A percentile compares a stretch with the other conserved stretches of the same genome.
phyloP scores from a whole-genome alignment of 805 yeast genomes.

The Metschnikowia sp. region DNA sequence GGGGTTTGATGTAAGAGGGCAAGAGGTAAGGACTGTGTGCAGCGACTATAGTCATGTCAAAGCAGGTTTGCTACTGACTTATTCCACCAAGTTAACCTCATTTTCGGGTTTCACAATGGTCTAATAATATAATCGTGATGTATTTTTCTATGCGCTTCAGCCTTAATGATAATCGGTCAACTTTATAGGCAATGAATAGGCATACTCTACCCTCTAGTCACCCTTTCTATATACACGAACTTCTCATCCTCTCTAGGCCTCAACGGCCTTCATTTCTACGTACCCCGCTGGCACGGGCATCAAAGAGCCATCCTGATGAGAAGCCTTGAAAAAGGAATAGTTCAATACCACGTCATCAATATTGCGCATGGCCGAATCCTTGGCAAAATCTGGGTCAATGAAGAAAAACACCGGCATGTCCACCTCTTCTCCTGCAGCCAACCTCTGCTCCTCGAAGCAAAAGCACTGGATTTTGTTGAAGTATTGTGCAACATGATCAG shows the following conservation, averaged over 20 bases:
- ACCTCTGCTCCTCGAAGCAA: conserved; percentile 94
- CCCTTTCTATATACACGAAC: not conserved
- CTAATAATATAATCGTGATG: no score
- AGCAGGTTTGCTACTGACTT: no score
- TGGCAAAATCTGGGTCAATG: conserved; percentile 92
- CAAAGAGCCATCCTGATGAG: conserved; percentile 40
- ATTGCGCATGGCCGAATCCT: conserved; percentile 88
- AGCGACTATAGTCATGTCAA: no score
- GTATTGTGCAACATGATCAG: conserved; percentile 94
- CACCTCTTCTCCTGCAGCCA: conserved; percentile 94
- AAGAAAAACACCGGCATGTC: conserved; percentile 99
- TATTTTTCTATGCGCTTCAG: no score
- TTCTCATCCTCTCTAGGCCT: not conserved
- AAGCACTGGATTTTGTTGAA: conserved; percentile 97
- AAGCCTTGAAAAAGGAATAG: conserved; percentile 84
- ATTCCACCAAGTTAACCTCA: no score
- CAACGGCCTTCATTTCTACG: conserved; percentile 9
- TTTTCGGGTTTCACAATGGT: no score
- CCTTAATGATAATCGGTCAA: no score
- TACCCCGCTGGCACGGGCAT: conserved; percentile 32
- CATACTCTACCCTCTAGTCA: not conserved
- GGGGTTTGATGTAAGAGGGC: no score
- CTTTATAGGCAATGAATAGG: not conserved
- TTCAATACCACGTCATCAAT: conserved; percentile 87
- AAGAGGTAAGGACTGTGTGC: no score